phyloP scores from a whole-genome alignment of 805 yeast species.

The Wickerhamomyces mucosus region DNA sequence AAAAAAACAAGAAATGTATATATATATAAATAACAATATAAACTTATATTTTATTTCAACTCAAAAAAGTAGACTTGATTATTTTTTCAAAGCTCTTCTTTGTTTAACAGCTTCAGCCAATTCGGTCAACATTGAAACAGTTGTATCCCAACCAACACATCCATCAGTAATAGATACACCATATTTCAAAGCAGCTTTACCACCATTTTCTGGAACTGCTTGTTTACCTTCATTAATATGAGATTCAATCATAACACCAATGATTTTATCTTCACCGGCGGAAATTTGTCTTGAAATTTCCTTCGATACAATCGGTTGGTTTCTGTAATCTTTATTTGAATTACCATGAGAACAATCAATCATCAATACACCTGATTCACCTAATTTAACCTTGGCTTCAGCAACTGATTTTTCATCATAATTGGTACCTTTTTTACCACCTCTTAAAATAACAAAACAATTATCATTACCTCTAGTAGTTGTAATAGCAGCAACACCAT shows the following conservation, averaged over 20 bases:
- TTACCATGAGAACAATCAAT: conserved; percentile 97
- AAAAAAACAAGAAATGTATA: too few species aligned
- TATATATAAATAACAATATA: too few species aligned
- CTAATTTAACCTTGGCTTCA: conserved; percentile 37
- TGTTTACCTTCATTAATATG: conserved; percentile 90
- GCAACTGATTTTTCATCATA: conserved; percentile 69
- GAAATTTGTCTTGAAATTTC: conserved; percentile 70
- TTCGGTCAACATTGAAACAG: conserved; percentile 68
- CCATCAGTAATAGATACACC: conserved; percentile 98
- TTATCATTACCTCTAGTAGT: conserved; percentile 92
- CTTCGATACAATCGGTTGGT: conserved; percentile 85
- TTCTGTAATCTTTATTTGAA: conserved; percentile 80
- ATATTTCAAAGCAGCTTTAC: conserved; percentile 69
- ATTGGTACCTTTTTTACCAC: conserved; percentile 91
- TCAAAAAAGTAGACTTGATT: too few species aligned
- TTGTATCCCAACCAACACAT: conserved; percentile 88
- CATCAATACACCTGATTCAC: conserved; percentile 65
- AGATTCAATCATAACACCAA: conserved; percentile 96
- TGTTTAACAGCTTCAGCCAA: conserved; percentile 76
- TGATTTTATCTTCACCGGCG: conserved; percentile 63
- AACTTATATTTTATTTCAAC: too few species aligned
- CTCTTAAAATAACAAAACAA: conserved; percentile 87
- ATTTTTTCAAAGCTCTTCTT: conserved; percentile 52
- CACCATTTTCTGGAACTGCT: conserved; percentile 75
- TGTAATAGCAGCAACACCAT: conserved; percentile 92